Base-by-base conservation (phyloP, 257 asterid species). In the Prunella vulgaris region DNA sequence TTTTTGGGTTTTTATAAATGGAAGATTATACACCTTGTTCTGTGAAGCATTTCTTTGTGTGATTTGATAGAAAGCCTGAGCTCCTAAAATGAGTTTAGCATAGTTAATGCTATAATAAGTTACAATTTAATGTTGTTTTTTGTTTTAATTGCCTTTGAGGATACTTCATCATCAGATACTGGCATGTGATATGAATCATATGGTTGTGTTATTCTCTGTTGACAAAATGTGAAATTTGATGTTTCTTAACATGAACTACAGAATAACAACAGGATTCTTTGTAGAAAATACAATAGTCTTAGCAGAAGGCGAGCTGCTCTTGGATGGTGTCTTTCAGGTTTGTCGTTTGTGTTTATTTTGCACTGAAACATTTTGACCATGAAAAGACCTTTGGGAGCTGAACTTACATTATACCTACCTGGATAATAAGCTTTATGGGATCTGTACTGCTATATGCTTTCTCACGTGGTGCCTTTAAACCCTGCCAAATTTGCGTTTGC, bases 271-370 rank as follows among this genome's bases (percentile, higher is more conserved):
- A 76, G 97, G 97, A 53, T 87, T 89, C 74, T 91, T 94, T 80
- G 79, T 82, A 30, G 99, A 94, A 72, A 94, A 94, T 75, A 89
- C 97, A 2, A 78, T 91, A 48, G 89, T 94, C 74, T 68, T 94
- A 76, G 99, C 99, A 79, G 97, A 91, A 86, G 99, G 99, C 13
- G 95, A 89, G 79, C 83, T 94, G 99, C 93, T 81, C 60, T 63
- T 88, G 82, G 83, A 85, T 78, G 96, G 96, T 68, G 81, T 87
- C 64, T 94, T 94, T 70, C 85, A 87, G 99, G 98, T 90, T 65
- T 38, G 76, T 66, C 0, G 21, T 67, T 27, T 60, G 66, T 60
- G 44, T 28, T 14, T 64, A 69, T 74, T 76, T 62, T 70, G 67
- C 58, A 65, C 52, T 64, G 48, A 64, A 24, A 67, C 59, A 56